Evolutionary conservation across 192 early-diverging fungal genomes (phyloP).

Genomic region (Ambispora gerdemannii): DNA sequence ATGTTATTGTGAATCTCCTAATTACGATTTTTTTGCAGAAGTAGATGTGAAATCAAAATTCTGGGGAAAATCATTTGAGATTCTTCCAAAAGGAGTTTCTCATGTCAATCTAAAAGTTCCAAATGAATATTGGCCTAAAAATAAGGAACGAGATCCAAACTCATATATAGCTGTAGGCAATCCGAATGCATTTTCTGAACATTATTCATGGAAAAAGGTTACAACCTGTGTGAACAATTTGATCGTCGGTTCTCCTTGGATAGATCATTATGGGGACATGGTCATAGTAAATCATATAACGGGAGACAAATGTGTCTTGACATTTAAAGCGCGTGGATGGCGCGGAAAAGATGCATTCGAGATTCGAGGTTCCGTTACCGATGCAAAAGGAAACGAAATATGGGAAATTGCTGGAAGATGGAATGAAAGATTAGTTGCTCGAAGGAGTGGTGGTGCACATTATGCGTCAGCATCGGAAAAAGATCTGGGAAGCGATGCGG

Average conservation of each 20-base stretch:
- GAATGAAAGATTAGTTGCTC: conserved; percentile 63
- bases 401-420: conserved; percentile 69
- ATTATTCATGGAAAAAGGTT: conserved; percentile 86
- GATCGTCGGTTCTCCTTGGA: conserved; percentile 79
- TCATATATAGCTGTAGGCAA: conserved; percentile 44
- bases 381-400: conserved; percentile 45
- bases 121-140: conserved; percentile 39
- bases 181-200: conserved; percentile 62
- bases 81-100: conserved; percentile 76
- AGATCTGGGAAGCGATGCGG: conserved; percentile 47
- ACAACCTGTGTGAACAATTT: conserved; percentile 83
- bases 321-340: conserved; percentile 76
- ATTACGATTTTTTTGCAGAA: conserved; percentile 82
- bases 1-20: conserved; percentile 78
- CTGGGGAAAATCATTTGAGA: conserved; percentile 80
- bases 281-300: conserved; percentile 80
- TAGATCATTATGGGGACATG: conserved; percentile 86
- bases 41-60: conserved; percentile 84
- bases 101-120: conserved; percentile 75
- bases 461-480: conserved; percentile 25
- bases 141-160: conserved; percentile 32
- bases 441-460: conserved; percentile 34
- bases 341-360: conserved; percentile 65
- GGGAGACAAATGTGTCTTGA: conserved; percentile 70
- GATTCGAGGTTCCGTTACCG: conserved; percentile 53